Base-by-base conservation (phyloP, 179 eudicot genomes). In the Heliamphora pulchella region DNA sequence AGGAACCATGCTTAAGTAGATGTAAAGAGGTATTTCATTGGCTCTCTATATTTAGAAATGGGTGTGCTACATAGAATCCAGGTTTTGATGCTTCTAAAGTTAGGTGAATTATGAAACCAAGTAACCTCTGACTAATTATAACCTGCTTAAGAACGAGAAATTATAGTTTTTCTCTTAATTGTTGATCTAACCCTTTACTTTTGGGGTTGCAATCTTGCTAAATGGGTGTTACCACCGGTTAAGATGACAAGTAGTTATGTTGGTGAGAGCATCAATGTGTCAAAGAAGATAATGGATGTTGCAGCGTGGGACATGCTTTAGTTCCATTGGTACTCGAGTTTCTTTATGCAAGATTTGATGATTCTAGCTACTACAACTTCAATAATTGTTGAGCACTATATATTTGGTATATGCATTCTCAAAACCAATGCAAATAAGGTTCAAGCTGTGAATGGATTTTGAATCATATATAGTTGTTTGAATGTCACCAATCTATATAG, bases 181-280 rank as follows among this genome's bases (percentile, higher is more conserved):
- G n/a, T 51, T 51, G 1, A 46, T 58, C 79, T 18, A 48, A 71
- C 31, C 2, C 14, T 68, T 71, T 22, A 51, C 59, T 22, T 77
- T 70, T 43, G 62, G n/a, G 39, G 62, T n/a, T 85, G 84, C 88
- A 94, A 97, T 81, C 97, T 95, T 68, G 93, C 98, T 8, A 95
- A 96, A 85, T 96, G 99, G 99, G 98, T 96, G 74, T 97, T 98
- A 20, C 87, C 97, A 11, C 99, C 99, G 31, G 98, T 94, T 74
- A 92, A 94, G 86, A 96, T 96, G 99, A 90, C 98, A 8, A 83
- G 96, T 82, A 88, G 90, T 71, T 90, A 81, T 77, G 99, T 96
- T 43, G 88, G 89, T 68, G 82, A 86, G 77, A 91, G 83, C 91
- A 92, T 96, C 76, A 84, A 96, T 62, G 87, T 90, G 66, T 96